Evolutionary conservation across 148 eudicot genomes (phyloP), one percentile per base, ranked within the genome.

Genomic region (Nepenthes gracilis): DNA sequence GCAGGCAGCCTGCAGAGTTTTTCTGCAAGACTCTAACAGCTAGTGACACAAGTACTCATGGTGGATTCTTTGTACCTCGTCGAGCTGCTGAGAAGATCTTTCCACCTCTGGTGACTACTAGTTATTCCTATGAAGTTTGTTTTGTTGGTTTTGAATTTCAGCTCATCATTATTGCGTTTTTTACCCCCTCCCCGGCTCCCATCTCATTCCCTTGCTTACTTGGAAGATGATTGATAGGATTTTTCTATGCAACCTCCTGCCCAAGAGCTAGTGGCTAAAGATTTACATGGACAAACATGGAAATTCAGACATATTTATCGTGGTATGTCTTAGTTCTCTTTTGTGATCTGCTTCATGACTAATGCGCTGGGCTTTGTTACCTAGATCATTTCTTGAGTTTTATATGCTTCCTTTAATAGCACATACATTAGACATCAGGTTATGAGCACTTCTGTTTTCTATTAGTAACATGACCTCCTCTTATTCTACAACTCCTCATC

Each of bases 41-140:
- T 75, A 92, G 98, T 88, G 98, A 92, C 70, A 92, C 98, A 36
- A 92, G 99, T 69, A 93, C 99, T 64, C 99, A 93, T 64, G 99
- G 99, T 52, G 99, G 99, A 38, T 93, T 93, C 70, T 93, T 95
- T 62, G 96, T 93, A 36, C 96, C 98, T 60, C 96, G 98, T 49
- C 81, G 98, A 33, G 96, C 96, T 35, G 96, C 98, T 69, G 98
- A 93, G 76, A 93, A 93, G 82, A 88, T 93, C 51, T 92, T 92
- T 70, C 98, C 98, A 33, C 85, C 96, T 66, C 81, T 92, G 54
- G 98, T 92, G 64, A 54, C 83, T 80, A 57, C 60, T 63, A 23
- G 14, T 10, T 12, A 23, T 23, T 45, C 4, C 4, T 40, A 8
- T 40, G 45, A 40, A 40, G 8, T 52, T 1, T 35, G 34, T 54